phyloP scores from a whole-genome alignment of 2,329 filamentous ascomycete species.

The Amphichorda felina region DNA sequence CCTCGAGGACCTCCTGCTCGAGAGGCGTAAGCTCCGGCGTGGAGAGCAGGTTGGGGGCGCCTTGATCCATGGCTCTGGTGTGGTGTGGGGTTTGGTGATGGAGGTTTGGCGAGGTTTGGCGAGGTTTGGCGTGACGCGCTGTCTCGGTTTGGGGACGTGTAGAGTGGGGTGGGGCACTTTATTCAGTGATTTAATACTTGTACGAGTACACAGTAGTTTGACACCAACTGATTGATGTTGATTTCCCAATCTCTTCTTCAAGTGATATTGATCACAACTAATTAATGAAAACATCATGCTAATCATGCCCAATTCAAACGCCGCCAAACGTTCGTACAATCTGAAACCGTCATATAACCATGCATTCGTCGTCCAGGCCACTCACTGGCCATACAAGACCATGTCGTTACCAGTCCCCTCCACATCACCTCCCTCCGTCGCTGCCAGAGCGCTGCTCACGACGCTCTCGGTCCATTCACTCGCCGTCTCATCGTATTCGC shows the following conservation, averaged over 20 bases:
- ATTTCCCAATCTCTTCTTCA: too few relatives aligned
- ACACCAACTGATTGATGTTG: too few relatives aligned
- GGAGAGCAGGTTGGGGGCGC: slow-evolving; percentile 17
- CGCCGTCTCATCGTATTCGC: slow-evolving; percentile 27
- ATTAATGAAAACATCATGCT: too few relatives aligned
- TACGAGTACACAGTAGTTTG: too few relatives aligned
- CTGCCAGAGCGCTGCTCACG: slow-evolving; percentile 13
- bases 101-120: too few relatives aligned
- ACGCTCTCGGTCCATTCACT: slow-evolving; percentile 36
- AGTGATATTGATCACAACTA: too few relatives aligned
- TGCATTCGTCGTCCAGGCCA: too few relatives aligned
- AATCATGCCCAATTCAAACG: too few relatives aligned
- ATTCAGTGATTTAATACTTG: too few relatives aligned
- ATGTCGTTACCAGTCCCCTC: slow-evolving; percentile 16
- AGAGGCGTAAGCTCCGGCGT: slow-evolving; percentile 58
- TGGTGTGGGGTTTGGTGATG: neutral
- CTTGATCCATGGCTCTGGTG: neutral
- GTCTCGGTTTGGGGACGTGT: neutral
- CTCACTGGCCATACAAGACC: slow-evolving; percentile 19
- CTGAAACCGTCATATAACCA: too few relatives aligned
- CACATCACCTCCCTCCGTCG: slow-evolving; percentile 11
- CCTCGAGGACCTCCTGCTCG: slow-evolving; percentile 89
- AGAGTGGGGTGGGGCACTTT: neutral
- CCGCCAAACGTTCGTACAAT: too few relatives aligned
- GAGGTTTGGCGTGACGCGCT: neutral